Base-by-base conservation (phyloP, 2,329 filamentous ascomycete genomes). In the Nemania diffusa region DNA sequence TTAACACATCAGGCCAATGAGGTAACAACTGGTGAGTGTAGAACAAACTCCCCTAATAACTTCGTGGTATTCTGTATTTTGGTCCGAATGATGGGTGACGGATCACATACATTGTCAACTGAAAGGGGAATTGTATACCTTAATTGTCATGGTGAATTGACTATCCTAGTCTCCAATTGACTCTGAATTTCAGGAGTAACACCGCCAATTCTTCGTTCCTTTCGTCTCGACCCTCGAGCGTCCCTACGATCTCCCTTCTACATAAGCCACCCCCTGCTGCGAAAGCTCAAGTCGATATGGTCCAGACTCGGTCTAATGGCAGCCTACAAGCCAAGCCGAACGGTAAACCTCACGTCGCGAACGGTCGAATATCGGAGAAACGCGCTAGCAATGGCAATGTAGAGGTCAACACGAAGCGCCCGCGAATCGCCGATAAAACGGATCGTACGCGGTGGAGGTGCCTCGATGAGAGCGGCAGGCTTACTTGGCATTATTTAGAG, bases 401-500 rank as follows among this genome's bases (percentile, higher is more conserved):
- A 52, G 77, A 79, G 50, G 72, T 73, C 52, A 63, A 71, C 15
- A 62, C 77, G 13, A 87, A 86, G 72, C 81, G 79, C 56, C 83
- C 83, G 34, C 83, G 78, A 68, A 78, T 88, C 55, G 80, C 80
- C 52, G 81, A 84, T 44, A 88, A 87, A 76, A 97, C 94, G 4
- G 95, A 99, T 79, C 88, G 88, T 71, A 87, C 88, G 7, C 86
- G 92, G 79, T 99, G 96, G 96, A 88, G 96, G 69, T 81, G 98
- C 77, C 87, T 89, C 68, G 91, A 97, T 75, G 92, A 97, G 67
- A 86, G 88, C 58, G 95, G 96, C 56, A 87, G 92, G 62, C 94
- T 97, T 74, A 97, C 93, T 57, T 99, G 96, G 96, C 92, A 96
- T 75, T 99, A 98, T 77, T 83, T 99, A 2, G 87, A 88, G 9